Percentiles rank a stretch among this genome's conserved stretches.
These are phyloP conservation scores for Bipolaris gigantea DNA, from an alignment of 2,329 filamentous ascomycete genomes.

Conservation along the genomic window DNA sequence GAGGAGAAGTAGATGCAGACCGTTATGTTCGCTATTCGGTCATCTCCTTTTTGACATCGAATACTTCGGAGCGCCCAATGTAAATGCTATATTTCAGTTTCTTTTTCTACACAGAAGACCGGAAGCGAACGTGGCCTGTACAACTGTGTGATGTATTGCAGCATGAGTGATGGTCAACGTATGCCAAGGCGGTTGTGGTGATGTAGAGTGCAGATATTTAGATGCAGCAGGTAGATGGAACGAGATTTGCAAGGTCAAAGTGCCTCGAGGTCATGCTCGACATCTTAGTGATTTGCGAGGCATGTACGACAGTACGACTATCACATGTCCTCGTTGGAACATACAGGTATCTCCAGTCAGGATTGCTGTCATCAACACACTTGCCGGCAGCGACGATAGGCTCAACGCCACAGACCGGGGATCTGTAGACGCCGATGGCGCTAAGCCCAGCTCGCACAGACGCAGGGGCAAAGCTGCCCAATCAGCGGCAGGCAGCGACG, in stretches of 20 bases:
- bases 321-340: background rate
- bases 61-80: conserved; percentile 22
- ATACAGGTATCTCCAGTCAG: background rate
- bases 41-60: conserved; percentile 15
- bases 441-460: background rate
- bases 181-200: background rate
- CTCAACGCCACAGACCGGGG: conserved; percentile 1
- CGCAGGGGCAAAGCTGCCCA: background rate
- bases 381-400: background rate
- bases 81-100: conserved; percentile 29
- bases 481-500: conserved; percentile 6
- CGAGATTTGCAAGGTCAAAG: conserved; percentile 26
- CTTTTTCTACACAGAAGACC: conserved; percentile 24
- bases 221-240: conserved; percentile 27
- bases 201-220: conserved; percentile 25
- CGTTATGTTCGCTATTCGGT: conserved; percentile 14
- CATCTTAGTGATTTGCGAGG: too few relatives aligned
- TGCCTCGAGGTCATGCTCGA: conserved; percentile 6
- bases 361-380: background rate
- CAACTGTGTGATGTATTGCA: conserved; percentile 32
- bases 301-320: background rate
- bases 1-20: conserved; percentile 42
- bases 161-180: conserved; percentile 10
- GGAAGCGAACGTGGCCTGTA: conserved; percentile 27
- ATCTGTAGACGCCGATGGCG: conserved; percentile 6